phyloP scores from a whole-genome alignment of 176 grass and related monocot genomes.

The Dendrocalamus sinicus region DNA sequence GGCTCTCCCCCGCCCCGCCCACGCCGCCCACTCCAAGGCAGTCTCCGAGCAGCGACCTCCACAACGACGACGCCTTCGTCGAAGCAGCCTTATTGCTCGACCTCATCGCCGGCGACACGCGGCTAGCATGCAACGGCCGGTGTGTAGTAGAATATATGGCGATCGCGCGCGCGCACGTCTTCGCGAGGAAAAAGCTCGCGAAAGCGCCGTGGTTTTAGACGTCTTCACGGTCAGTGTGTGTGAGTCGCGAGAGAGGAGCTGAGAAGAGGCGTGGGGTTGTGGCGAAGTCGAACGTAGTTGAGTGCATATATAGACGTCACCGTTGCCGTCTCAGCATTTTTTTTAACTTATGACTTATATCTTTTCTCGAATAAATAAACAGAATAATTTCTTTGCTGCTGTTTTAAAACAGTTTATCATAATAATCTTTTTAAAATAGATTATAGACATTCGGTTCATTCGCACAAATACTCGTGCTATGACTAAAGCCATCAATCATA shows the following conservation, averaged over 20 bases:
- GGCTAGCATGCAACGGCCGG: not conserved
- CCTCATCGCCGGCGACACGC: slow-evolving; percentile 32
- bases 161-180: not conserved
- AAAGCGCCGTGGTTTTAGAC: not conserved
- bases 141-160: not conserved
- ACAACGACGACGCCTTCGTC: slow-evolving; percentile 13
- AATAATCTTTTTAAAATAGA: too few species aligned
- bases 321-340: too few species aligned
- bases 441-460: too few species aligned
- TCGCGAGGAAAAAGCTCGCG: not conserved
- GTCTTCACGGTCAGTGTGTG: not conserved
- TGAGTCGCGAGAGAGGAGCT: not conserved
- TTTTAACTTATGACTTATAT: too few species aligned
- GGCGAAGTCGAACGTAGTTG: not conserved
- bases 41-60: slow-evolving; percentile 42
- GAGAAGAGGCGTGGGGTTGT: not conserved
- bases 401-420: rapidly evolving
- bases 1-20: not conserved
- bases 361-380: too few species aligned
- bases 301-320: too few species aligned
- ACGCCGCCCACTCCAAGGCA: slow-evolving; percentile 34
- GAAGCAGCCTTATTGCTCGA: not conserved
- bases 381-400: too few species aligned
- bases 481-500: too few species aligned
- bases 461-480: too few species aligned